These are phyloP conservation scores for Limnomonas spitsbergensis DNA, from an alignment of 139 green algal species.

Conservation along the genomic window DNA sequence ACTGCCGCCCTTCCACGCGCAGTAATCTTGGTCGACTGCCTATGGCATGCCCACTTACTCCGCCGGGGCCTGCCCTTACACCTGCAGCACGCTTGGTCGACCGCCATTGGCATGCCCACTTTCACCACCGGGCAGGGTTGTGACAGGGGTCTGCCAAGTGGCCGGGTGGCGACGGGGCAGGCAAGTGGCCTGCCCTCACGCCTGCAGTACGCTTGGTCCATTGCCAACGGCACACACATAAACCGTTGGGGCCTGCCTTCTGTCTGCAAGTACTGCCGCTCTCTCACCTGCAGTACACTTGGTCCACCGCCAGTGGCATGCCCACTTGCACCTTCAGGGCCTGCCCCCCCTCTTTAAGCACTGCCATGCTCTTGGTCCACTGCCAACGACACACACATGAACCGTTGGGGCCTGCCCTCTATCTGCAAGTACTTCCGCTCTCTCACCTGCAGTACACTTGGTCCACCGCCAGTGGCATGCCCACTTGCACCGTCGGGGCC, in stretches of 20 bases:
- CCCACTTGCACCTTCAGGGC: neutral
- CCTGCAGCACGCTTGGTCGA: neutral
- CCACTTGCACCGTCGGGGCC: neutral
- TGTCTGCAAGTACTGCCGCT: no score
- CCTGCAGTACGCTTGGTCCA: no score
- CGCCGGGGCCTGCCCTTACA: neutral
- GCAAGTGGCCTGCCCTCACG: no score
- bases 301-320: neutral
- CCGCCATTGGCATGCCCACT: neutral
- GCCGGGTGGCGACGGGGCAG: no score
- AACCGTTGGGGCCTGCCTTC: no score
- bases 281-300: neutral
- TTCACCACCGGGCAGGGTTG: neutral
- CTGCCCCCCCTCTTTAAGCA: neutral
- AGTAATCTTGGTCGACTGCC: neutral
- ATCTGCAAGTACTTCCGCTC: no score
- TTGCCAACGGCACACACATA: no score
- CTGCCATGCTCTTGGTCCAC: no score
- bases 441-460: constrained; percentile 6
- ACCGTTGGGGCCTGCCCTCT: no score
- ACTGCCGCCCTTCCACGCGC: neutral
- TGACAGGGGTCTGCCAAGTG: no score
- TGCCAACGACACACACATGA: no score
- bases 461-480: neutral
- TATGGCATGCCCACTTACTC: neutral